phyloP scores from a whole-genome alignment of 2,329 filamentous ascomycete genomes.

The Ceratocystis cacaofunesta region DNA sequence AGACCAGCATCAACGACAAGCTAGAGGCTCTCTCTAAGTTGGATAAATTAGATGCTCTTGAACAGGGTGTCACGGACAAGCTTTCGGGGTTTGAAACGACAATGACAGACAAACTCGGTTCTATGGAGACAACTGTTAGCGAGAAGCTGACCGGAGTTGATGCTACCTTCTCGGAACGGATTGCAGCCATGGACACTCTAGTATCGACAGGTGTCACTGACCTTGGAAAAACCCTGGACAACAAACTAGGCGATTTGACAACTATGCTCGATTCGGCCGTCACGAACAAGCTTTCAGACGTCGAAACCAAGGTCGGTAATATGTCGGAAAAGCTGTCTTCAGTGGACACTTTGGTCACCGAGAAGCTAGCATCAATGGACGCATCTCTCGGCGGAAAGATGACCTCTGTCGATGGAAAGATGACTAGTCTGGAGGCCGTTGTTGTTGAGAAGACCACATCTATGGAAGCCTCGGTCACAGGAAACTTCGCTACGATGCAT shows the following conservation, averaged over 20 bases:
- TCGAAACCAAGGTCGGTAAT: slow-evolving; percentile 5
- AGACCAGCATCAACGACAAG: slow-evolving; percentile 10
- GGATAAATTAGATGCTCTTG: slow-evolving; percentile 10
- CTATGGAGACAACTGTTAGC: slow-evolving; percentile 2
- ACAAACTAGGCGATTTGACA: slow-evolving; percentile 10
- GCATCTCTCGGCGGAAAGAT: slow-evolving; percentile 8
- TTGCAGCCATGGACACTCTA: slow-evolving; percentile 7
- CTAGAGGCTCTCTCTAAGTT: slow-evolving; percentile 12
- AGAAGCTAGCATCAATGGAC: slow-evolving; percentile 8
- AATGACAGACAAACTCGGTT: not conserved
- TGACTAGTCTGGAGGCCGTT: slow-evolving; percentile 11
- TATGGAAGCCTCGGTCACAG: slow-evolving; percentile 14
- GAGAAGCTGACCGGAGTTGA: slow-evolving; percentile 14
- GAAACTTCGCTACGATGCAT: slow-evolving; percentile 16
- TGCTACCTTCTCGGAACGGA: slow-evolving; percentile 4
- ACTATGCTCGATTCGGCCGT: slow-evolving; percentile 1
- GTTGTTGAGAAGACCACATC: slow-evolving; percentile 11
- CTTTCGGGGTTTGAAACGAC: slow-evolving; percentile 11
- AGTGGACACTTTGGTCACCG: not conserved
- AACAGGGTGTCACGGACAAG: slow-evolving; percentile 11
- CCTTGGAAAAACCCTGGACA: slow-evolving; percentile 11
- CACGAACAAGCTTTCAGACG: not conserved
- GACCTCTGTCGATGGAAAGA: slow-evolving; percentile 11
- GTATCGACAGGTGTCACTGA: slow-evolving; percentile 3
- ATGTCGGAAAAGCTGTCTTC: not conserved